A percentile compares a stretch with the other conserved stretches of the same genome.
Conservation (phyloP, 192 early-diverging fungal genomes). For the Chytriomyces confervae region DNA sequence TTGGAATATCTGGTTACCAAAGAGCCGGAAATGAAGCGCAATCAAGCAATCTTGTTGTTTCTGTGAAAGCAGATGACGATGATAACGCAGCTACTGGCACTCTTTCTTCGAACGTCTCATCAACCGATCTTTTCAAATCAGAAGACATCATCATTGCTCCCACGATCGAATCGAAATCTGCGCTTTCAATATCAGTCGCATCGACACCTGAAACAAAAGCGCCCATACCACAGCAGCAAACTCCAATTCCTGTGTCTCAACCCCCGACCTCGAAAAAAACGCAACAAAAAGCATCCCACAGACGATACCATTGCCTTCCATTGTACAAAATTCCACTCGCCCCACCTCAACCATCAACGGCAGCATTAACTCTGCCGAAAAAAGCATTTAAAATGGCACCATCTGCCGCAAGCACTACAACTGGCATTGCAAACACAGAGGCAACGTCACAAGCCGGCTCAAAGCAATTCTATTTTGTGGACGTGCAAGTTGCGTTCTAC, state of each 20-base stretch:
- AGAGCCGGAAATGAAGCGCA: slow-evolving; percentile 22
- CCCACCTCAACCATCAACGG: slow-evolving; percentile 11
- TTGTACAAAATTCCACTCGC: slow-evolving; percentile 45
- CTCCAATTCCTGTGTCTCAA: neutral
- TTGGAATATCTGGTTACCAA: slow-evolving; percentile 41
- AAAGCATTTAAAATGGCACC: slow-evolving; percentile 7
- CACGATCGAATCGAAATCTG: neutral
- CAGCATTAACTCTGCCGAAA: slow-evolving; percentile 3
- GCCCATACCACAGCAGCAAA: neutral
- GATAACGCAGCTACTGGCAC: no score
- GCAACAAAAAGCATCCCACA: neutral
- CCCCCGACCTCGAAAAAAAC: neutral
- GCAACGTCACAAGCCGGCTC: neutral
- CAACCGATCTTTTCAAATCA: neutral
- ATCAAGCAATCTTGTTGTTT: neutral
- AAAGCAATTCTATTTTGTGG: slow-evolving; percentile 35
- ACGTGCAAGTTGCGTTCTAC: slow-evolving; percentile 56
- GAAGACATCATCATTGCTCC: neutral
- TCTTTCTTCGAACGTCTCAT: neutral
- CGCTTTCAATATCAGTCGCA: neutral
- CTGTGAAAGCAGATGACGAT: neutral
- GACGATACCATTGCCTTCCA: slow-evolving; percentile 45
- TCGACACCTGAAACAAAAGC: neutral
- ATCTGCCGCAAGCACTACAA: neutral
- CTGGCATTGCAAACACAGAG: neutral